Conservation (phyloP, 805 yeast genomes). For the Candida silvicultrix region DNA sequence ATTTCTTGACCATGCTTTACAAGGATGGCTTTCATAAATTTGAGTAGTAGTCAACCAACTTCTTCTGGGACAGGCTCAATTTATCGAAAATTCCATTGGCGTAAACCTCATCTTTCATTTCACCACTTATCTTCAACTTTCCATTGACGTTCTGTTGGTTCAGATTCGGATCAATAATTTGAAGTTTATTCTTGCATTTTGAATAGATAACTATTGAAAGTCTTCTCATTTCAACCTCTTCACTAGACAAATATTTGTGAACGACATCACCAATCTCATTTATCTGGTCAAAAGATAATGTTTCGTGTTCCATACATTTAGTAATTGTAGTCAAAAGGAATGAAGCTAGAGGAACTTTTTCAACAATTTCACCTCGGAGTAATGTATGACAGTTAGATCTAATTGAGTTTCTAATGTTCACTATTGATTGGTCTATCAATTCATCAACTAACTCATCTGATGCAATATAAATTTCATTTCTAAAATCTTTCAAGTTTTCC, state of each 20-base stretch:
- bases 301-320: conserved; percentile 14
- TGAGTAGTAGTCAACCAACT: conserved; percentile 41
- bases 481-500: conserved; percentile 17
- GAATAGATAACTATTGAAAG: conserved; percentile 20
- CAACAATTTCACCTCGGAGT: conserved; percentile 4
- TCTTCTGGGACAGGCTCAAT: conserved; percentile 36
- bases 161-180: conserved; percentile 7
- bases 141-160: conserved; percentile 21
- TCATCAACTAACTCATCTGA: conserved; percentile 22
- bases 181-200: conserved; percentile 18
- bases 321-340: conserved; percentile 3
- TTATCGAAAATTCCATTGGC: conserved; percentile 28
- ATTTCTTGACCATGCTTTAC: too few species aligned
- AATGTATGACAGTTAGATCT: conserved; percentile 9
- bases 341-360: conserved; percentile 5
- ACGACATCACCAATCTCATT: conserved; percentile 15
- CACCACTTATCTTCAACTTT: conserved; percentile 13
- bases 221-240: conserved; percentile 22
- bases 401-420: conserved; percentile 4
- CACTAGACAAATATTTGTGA: conserved; percentile 10
- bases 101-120: conserved; percentile 16
- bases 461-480: conserved; percentile 18
- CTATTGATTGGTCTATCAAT: conserved; percentile 7
- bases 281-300: conserved; percentile 10
- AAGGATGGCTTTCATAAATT: not conserved